Percentiles rank a stretch among this genome's conserved stretches.
phyloP scores from a whole-genome alignment of 441 rosid species.

The Eutrema salsugineum region DNA sequence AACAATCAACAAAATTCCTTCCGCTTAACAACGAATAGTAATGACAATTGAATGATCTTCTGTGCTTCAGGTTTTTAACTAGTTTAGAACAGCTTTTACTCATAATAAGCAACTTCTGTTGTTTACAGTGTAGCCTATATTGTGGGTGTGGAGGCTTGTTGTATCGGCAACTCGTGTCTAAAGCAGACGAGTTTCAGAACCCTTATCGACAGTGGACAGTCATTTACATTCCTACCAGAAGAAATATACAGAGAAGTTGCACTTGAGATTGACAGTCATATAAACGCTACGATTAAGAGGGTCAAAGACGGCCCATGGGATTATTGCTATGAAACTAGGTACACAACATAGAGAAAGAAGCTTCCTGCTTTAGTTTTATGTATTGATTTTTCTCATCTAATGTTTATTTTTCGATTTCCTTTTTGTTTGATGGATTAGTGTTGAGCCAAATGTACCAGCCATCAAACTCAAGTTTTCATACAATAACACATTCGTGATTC shows the following conservation, averaged over 20 bases:
- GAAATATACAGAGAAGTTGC: conserved; percentile 48
- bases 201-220: conserved; percentile 74
- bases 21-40: conserved; percentile 60
- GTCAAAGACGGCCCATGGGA: conserved; percentile 56
- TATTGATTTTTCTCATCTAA: not conserved
- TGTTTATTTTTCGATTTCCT: not conserved
- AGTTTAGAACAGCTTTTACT: not conserved
- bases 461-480: conserved; percentile 57
- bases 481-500: conserved; percentile 68
- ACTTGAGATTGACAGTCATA: conserved; percentile 64
- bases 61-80: not conserved
- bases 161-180: conserved; percentile 66
- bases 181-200: conserved; percentile 52
- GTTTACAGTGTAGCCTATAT: conserved; percentile 56
- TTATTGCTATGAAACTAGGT: conserved; percentile 80
- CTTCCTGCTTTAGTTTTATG: not conserved
- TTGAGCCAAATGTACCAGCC: conserved; percentile 58
- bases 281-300: conserved; percentile 46
- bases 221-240: conserved; percentile 69
- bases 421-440: conserved; percentile 26
- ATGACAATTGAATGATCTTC: conserved; percentile 13
- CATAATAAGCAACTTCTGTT: not conserved
- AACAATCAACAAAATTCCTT: conserved; percentile 62
- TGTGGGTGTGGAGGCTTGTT: conserved; percentile 66
- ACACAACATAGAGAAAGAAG: not conserved